Evolutionary conservation across 1,284 basidiomycete genomes (phyloP).

Genomic region (Rhodotorula sp.): DNA sequence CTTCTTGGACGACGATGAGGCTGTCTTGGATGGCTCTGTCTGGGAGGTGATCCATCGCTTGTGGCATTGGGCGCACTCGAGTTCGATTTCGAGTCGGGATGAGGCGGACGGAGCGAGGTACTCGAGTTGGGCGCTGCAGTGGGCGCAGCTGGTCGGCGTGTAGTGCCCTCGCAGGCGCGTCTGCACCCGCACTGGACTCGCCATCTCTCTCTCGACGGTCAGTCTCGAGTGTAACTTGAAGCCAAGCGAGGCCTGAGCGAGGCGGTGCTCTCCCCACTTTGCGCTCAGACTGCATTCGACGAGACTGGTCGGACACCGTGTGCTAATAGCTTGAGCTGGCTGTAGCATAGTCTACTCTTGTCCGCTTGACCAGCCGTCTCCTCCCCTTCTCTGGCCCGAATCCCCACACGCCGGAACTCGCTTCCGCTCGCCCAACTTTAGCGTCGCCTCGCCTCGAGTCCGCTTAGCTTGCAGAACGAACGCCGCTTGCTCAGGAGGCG

Average conservation of each 20-base stretch:
- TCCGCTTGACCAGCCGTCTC: too few relatives aligned
- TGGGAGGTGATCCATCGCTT: conserved; percentile 58
- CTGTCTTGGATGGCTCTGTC: conserved; percentile 15
- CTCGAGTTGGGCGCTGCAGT: conserved; percentile 66
- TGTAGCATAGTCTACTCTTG: too few relatives aligned
- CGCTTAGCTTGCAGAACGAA: too few relatives aligned
- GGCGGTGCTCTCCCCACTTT: background rate
- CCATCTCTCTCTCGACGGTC: too few relatives aligned
- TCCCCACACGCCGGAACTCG: background rate
- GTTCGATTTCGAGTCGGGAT: conserved; percentile 60
- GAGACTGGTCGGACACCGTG: too few relatives aligned
- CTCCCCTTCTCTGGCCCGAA: background rate
- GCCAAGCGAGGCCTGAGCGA: background rate
- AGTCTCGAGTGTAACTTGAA: too few relatives aligned
- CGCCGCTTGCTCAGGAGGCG: too few relatives aligned
- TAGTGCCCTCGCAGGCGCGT: conserved; percentile 11
- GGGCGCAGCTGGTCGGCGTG: conserved; percentile 52
- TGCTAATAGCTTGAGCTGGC: too few relatives aligned
- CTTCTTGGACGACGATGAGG: too few relatives aligned
- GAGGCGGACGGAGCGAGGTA: conserved; percentile 68
- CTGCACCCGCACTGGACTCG: background rate
- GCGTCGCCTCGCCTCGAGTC: background rate
- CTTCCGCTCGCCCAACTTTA: background rate
- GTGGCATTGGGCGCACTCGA: conserved; percentile 48
- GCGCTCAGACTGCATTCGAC: too few relatives aligned